Base-by-base conservation (phyloP, 2,329 filamentous ascomycete genomes). In the Biscogniauxia mediterranea region DNA sequence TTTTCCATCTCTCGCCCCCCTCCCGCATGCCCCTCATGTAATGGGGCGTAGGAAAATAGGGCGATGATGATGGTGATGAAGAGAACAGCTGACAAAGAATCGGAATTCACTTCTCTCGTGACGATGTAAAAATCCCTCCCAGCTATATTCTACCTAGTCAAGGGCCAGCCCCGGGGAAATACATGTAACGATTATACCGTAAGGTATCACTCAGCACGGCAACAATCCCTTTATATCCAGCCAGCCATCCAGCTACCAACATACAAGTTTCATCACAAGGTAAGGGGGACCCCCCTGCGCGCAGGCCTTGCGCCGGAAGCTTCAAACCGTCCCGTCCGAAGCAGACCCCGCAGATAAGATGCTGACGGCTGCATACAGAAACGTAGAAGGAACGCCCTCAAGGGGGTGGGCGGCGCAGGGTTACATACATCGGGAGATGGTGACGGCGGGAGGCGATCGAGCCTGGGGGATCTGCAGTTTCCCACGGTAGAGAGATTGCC, bases 341-440 rank as follows among this genome's bases (percentile, higher is more conserved):
- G 19, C 50, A 52, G 50, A 52, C 50, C 50, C 50, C 50, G 50
- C 50, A 52, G 50, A 52, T 52, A 52, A 52, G 17, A 21, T 52
- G 38, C 38, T 46, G 13, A 46, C 38, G 38, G 38, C 38, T 46
- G 38, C 38, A 46, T 46, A 46, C 38, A 46, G 38, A 2, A 11
- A 17, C 6, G 38, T 46, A 46, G 38, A 46, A 46, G 38, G 13
- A 46, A 46, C 5, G 38, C 38, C 38, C 38, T n/a, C 2, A n/a
- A 46, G 11, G 15, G 15, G 15, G 38, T 46, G 15, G 15, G 38
- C 2, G 38, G 6, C 17, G 28, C 28, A 46, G 38, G 38, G 38
- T 46, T 46, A 46, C 38, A 5, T 46, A 46, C 38, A 2, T 46
- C 15, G 38, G 17, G 15, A 46, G 38, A n/a, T 32, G 38, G 38